A percentile compares a stretch with the other conserved stretches of the same genome.
Evolutionary conservation across 345 rosid genomes (phyloP).

Genomic region (Corchorus capsularis): DNA sequence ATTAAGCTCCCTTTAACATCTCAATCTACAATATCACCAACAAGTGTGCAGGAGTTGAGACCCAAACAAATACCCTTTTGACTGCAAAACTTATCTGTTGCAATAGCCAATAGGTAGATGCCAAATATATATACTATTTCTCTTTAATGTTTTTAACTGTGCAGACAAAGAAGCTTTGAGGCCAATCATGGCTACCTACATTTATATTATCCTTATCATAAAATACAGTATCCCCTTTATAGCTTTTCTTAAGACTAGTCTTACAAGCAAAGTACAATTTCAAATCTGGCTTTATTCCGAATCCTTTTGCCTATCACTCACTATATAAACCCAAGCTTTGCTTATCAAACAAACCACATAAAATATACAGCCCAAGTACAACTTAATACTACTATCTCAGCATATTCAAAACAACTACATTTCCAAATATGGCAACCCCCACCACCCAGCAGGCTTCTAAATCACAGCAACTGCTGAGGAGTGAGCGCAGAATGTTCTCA

Average conservation of each 20-base stretch:
- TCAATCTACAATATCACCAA: neutral
- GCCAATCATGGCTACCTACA: neutral
- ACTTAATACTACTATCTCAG: neutral
- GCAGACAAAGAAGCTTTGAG: neutral
- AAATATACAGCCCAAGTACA: neutral
- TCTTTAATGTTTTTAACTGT: neutral
- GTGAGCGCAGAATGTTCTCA: slow-evolving; percentile 32
- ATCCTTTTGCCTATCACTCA: slow-evolving; percentile 16
- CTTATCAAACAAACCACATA: slow-evolving; percentile 4
- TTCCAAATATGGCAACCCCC: slow-evolving; percentile 4
- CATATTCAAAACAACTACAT: neutral
- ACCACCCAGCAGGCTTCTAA: neutral
- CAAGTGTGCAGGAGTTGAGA: no score
- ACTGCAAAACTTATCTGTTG: neutral
- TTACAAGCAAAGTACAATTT: slow-evolving; percentile 31
- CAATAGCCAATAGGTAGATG: neutral
- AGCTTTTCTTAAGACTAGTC: slow-evolving; percentile 19
- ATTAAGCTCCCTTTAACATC: neutral
- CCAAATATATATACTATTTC: neutral
- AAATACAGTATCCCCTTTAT: neutral
- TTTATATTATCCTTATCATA: slow-evolving; percentile 7
- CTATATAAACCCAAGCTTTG: slow-evolving; percentile 25
- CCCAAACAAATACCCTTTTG: no score
- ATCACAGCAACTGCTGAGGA: slow-evolving; percentile 19
- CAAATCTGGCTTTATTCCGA: slow-evolving; percentile 14